Conservation (phyloP, 1,284 basidiomycete species). For the Pisolithus thermaeus region DNA sequence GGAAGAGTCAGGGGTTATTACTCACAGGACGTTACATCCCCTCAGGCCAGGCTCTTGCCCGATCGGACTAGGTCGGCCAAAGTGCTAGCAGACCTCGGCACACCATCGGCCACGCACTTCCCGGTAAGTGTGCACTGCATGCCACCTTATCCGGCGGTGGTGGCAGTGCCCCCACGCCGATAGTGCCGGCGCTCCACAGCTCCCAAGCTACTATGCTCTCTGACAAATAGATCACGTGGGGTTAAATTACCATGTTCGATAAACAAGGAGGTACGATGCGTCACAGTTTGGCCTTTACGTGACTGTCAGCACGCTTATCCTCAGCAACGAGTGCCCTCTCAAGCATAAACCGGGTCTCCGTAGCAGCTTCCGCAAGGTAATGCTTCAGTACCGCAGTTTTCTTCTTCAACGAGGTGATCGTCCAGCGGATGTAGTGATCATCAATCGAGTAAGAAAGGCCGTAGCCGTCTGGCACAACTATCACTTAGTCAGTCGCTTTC, state of each 20-base stretch:
- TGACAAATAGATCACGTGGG: neutral
- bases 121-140: no score
- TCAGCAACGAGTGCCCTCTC: slow-evolving; percentile 48
- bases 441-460: slow-evolving; percentile 92
- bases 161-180: no score
- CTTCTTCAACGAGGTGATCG: slow-evolving; percentile 78
- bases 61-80: no score
- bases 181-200: no score
- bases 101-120: no score
- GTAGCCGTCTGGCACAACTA: slow-evolving; percentile 89
- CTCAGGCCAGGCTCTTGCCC: no score
- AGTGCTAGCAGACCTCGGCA: no score
- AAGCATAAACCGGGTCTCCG: slow-evolving; percentile 71
- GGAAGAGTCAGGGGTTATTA: no score
- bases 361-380: slow-evolving; percentile 75
- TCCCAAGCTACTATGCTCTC: neutral
- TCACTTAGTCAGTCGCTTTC: neutral
- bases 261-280: slow-evolving; percentile 3
- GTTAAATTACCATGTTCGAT: slow-evolving; percentile 1
- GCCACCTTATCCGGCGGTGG: no score
- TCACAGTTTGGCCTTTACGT: slow-evolving; percentile 27
- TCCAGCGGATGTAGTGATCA: slow-evolving; percentile 86
- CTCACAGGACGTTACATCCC: no score
- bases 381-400: slow-evolving; percentile 62
- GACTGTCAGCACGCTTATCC: slow-evolving; percentile 16